Evolutionary conservation across 2,329 filamentous ascomycete species (phyloP), one percentile per base, ranked within the genome.

Genomic region (Beauveria asiatica): DNA sequence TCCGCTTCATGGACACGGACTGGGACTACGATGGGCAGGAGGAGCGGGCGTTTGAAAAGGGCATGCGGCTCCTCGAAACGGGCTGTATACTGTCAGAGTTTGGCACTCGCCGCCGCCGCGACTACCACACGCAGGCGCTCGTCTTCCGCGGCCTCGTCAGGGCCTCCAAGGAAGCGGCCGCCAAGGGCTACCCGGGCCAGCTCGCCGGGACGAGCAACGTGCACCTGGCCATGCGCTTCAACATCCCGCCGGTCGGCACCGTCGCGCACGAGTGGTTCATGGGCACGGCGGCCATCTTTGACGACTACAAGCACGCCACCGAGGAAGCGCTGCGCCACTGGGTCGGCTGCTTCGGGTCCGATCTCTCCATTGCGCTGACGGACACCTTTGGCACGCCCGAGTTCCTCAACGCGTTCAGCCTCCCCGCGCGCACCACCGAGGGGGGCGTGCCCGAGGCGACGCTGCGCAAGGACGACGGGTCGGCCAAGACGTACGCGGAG

Each of bases 261-360:
- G 83, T 85, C 2, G 94, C 94, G 0, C 94, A 99, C 70, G 94
- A 99, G 75, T 99, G 94, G 94, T 97, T 97, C 78, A 99, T 99
- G 94, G 92, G 91, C 46, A 93, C 96, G 64, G 94, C 94, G 1
- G 92, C 94, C 44, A 91, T 97, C 66, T 90, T 88, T 5, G 82
- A 90, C 64, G 84, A 97, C 74, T 99, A 99, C 70, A 82, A 85
- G 66, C 80, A 83, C 63, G 92, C 94, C 3, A 96, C 92, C 42
- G 91, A 96, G 72, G 82, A 87, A 64, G 92, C 91, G 0, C 77
- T 99, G 66, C 81, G 85, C 61, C 91, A 95, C 71, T 99, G 94
- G 94, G 83, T 96, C 39, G 86, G 87, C 57, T 96, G 90, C 63
- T 99, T 97, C 70, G 94, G 94, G 4, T 85, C 81, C 41, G 87